Base-by-base conservation (phyloP, 1,284 basidiomycete species). In the Coniferiporia sulphurascens region DNA sequence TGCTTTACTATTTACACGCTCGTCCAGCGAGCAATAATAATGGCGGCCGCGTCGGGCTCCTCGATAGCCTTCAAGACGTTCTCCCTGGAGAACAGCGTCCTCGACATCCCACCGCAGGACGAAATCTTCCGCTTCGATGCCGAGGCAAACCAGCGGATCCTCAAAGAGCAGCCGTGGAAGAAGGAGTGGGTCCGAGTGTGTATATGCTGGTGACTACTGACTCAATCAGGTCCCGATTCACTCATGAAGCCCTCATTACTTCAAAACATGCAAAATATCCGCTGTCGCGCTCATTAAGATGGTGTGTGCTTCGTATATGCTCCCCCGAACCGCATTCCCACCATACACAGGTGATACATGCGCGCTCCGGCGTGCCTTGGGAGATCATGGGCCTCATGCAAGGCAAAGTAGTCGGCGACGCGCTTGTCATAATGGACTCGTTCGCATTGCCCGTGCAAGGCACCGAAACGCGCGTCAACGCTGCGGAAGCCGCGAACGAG, bases 381-480 rank as follows among this genome's bases (percentile, higher is more conserved):
- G 96, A 99, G 76, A 97, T 99, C 69, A 99, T 99, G 97, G 97
- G 97, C 8, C 80, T 98, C 48, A 98, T 99, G 95, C 94, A 98
- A 73, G 96, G 96, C 52, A 97, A 97, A 74, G 88, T 98, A 22
- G 81, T 95, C 48, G 92, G 89, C 7, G 83, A 84, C 61, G 84
- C 93, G 0, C 83, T 98, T 59, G 91, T 98, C 59, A 86, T 99
- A 66, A 89, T 97, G 83, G 97, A 99, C 73, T 93, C 92, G 3
- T 98, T 98, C 65, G 95, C 97, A 2, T 79, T 99, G 2, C 96
- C 96, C 0, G 97, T 99, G 0, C 93, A 98, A 72, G 96, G 96
- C n/a, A 99, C 97, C 0, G 96, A 99, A 74, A 99, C 97, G 50
- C 86, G 96, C 58, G 96, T 99, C 45, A 99, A 98, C 70, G 97